These are phyloP conservation scores for Moricandia arvensis DNA, from an alignment of 345 rosid species.

Conservation along the genomic window DNA sequence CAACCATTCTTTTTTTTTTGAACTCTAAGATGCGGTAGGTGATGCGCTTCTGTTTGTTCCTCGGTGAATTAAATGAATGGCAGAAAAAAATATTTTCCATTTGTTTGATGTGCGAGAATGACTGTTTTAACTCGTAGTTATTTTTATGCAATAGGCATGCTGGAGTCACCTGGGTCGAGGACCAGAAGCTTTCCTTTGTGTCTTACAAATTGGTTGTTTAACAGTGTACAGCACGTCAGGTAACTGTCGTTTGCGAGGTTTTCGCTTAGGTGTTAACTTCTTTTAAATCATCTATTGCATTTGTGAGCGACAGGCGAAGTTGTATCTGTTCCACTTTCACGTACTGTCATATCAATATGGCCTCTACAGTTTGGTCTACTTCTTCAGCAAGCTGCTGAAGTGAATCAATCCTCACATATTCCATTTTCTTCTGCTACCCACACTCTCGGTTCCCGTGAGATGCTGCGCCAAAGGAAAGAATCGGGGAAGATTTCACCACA, in stretches of 20 bases:
- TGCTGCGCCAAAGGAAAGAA: conserved; percentile 59
- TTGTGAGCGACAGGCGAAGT: conserved; percentile 65
- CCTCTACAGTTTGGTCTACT: conserved; percentile 89
- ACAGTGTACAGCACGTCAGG: conserved; percentile 78
- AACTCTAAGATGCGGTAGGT: not conserved
- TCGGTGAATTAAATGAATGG: conserved; percentile 9
- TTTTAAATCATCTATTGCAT: not conserved
- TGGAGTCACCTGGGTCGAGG: conserved; percentile 77
- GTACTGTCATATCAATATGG: conserved; percentile 76
- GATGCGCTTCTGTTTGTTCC: conserved; percentile 4
- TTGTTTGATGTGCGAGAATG: conserved; percentile 20
- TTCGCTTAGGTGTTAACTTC: conserved; percentile 6
- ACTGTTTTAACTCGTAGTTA: conserved; percentile 16
- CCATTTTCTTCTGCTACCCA: conserved; percentile 54
- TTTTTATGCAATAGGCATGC: conserved; percentile 56
- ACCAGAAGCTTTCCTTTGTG: conserved; percentile 71
- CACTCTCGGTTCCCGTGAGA: conserved; percentile 54
- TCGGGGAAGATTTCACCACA: conserved; percentile 51
- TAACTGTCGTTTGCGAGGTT: conserved; percentile 34
- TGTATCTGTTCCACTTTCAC: conserved; percentile 66
- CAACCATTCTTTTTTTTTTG: not conserved
- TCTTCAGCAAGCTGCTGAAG: conserved; percentile 69
- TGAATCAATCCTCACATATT: conserved; percentile 40
- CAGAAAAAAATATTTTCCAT: not conserved
- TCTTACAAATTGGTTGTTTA: conserved; percentile 64